Evolutionary conservation across 148 eudicot species (phyloP), one percentile per base, ranked within the genome.

Genomic region (Dysphania ambrosioides): DNA sequence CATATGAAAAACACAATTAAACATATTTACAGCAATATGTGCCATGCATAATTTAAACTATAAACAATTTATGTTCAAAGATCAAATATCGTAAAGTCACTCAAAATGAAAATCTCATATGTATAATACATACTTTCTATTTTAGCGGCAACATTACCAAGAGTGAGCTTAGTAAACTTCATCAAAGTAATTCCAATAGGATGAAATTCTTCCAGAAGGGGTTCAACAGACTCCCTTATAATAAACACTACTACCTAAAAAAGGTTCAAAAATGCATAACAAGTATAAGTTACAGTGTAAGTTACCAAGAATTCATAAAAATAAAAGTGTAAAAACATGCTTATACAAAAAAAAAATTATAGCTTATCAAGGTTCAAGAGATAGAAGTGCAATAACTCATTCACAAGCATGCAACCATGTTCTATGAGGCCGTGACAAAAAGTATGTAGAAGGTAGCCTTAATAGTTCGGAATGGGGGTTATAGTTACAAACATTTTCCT

Each of bases 101-200:
- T 47, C 36, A 7, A 74, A 29, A 51, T 36, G 34, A 38, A 38
- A 34, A 29, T 63, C 44, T 47, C 35, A 5, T 2, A 38, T 68
- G 5, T 44, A 6, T 23, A 26, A 49, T 4, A 65, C 76, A 70
- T 80, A 94, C 98, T 97, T 85, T 95, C 98, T 79, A 95, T 92
- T 78, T 95, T 95, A 5, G 98, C 97, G 70, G 98, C 91, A 82
- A 95, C 98, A 38, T 86, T 90, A 78, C 98, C 98, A 66, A 95
- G 93, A 80, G 98, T 87, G 71, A 95, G 84, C 83, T 92, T 95
- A 85, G 80, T 92, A 76, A 95, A 95, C 85, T 95, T 95, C 87
- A 95, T 72, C 47, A 96, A 92, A 51, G 91, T 77, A 70, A 95
- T 92, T 71, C 98, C 98, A 29, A 92, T 73, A 74, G 97, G 96